Evolutionary conservation across 2,329 filamentous ascomycete species (phyloP).

Genomic region (Lecanicillium sp.): DNA sequence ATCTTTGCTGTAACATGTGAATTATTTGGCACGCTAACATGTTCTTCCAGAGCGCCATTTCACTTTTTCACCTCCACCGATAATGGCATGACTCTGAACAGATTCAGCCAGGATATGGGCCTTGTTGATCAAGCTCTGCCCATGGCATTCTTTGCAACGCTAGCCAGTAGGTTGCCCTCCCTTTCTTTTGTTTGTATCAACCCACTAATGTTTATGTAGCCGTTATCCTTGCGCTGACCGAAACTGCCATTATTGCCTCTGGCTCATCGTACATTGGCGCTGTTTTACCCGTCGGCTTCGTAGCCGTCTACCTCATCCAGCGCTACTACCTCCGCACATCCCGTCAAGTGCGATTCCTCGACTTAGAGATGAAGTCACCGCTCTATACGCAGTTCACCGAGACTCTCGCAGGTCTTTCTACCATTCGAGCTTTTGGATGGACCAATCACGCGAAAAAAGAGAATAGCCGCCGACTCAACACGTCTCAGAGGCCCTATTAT

Average conservation of each 20-base stretch:
- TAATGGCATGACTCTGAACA: constrained; percentile 31
- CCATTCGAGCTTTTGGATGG: constrained; percentile 31
- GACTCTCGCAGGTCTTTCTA: constrained; percentile 25
- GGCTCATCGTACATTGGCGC: constrained; percentile 31
- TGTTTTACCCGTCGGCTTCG: constrained; percentile 31
- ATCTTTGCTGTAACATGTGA: no score
- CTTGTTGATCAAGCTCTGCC: constrained; percentile 32
- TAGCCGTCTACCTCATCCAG: constrained; percentile 35
- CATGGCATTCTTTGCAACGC: constrained; percentile 20
- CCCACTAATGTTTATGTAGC: not conserved
- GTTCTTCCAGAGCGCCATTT: constrained; percentile 25
- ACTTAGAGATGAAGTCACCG: constrained; percentile 28
- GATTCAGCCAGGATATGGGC: constrained; percentile 35
- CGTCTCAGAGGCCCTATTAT: constrained; percentile 44
- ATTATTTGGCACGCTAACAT: no score
- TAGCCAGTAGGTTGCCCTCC: constrained; percentile 19
- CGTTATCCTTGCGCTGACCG: constrained; percentile 4
- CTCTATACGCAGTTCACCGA: constrained; percentile 40
- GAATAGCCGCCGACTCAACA: constrained; percentile 28
- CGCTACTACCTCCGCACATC: constrained; percentile 47
- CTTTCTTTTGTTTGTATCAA: not conserved
- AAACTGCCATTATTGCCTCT: constrained; percentile 27
- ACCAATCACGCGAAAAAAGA: constrained; percentile 27
- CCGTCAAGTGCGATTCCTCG: constrained; percentile 43
- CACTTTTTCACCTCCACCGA: constrained; percentile 32